Evolutionary conservation across 345 rosid genomes (phyloP).

Genomic region (Rhizophora apiculata): DNA sequence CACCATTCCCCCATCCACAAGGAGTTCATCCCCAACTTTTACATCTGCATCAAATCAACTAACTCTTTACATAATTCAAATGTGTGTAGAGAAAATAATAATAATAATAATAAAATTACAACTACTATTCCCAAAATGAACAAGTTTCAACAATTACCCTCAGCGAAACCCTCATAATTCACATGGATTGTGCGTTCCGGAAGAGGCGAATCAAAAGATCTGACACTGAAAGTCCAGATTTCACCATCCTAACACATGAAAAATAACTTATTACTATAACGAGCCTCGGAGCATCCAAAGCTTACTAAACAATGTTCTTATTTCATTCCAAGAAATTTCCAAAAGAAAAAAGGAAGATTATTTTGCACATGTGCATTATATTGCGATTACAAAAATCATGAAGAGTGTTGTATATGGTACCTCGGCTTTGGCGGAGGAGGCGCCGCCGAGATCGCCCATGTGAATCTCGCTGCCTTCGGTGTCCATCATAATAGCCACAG

Average conservation of each 20-base stretch:
- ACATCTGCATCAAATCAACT: slow-evolving; percentile 55
- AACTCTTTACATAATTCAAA: background rate
- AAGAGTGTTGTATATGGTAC: slow-evolving; percentile 20
- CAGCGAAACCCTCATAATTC: slow-evolving; percentile 95
- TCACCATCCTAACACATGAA: slow-evolving; percentile 71
- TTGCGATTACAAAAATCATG: too few relatives aligned
- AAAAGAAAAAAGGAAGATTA: background rate
- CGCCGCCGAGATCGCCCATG: slow-evolving; percentile 96
- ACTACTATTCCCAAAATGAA: background rate
- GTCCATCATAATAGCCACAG: slow-evolving; percentile 99
- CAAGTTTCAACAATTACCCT: slow-evolving; percentile 44
- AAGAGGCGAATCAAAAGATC: slow-evolving; percentile 67
- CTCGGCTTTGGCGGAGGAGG: slow-evolving; percentile 85
- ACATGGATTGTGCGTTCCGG: slow-evolving; percentile 86
- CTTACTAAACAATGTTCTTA: too few relatives aligned
- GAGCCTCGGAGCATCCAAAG: background rate
- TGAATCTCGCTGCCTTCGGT: slow-evolving; percentile 99
- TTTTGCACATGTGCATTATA: too few relatives aligned
- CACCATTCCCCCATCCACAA: slow-evolving; percentile 99
- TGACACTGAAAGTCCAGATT: slow-evolving; percentile 91
- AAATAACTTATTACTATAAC: background rate
- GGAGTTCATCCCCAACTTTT: slow-evolving; percentile 83
- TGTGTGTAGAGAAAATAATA: background rate
- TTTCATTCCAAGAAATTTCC: background rate
- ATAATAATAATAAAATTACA: background rate